A percentile compares a stretch with the other conserved stretches of the same genome.
Conservation (phyloP, 257 asterid species). For the Coffea eugenioides region DNA sequence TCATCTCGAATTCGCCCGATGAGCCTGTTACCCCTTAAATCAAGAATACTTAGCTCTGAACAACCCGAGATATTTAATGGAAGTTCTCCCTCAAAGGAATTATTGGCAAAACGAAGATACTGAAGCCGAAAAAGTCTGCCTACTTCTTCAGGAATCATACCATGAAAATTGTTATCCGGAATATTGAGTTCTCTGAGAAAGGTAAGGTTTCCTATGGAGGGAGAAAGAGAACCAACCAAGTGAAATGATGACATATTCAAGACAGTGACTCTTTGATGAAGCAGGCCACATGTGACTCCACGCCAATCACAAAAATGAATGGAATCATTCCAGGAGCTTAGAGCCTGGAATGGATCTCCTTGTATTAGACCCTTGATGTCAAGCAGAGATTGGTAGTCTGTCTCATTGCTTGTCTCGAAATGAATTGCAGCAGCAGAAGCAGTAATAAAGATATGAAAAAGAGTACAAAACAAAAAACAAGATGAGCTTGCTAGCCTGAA, state of each 20-base stretch:
- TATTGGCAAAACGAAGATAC: too few relatives aligned
- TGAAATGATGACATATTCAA: neutral
- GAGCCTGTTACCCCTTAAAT: too few relatives aligned
- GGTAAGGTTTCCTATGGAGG: constrained; percentile 10
- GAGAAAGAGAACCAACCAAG: constrained; percentile 9
- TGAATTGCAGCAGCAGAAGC: neutral
- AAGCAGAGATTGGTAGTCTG: constrained; percentile 18
- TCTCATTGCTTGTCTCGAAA: neutral
- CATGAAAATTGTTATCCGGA: too few relatives aligned
- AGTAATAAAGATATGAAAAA: neutral
- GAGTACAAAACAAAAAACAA: constrained; percentile 1
- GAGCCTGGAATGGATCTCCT: constrained; percentile 17
- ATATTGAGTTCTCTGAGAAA: constrained; percentile 9
- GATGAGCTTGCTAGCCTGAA: constrained; percentile 1
- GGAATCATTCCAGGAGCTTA: constrained; percentile 18
- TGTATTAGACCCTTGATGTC: constrained; percentile 18
- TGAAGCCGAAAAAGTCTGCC: too few relatives aligned
- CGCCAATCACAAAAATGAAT: constrained; percentile 11
- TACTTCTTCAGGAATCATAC: too few relatives aligned
- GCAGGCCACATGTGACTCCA: constrained; percentile 11
- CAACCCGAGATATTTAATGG: too few relatives aligned
- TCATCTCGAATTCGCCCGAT: too few relatives aligned
- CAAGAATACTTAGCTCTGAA: too few relatives aligned
- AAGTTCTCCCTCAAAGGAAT: too few relatives aligned
- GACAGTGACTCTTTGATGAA: constrained; percentile 1